These are phyloP conservation scores for Elongisporangium undulatum DNA, from an alignment of 352 stramenopile genomes.

Conservation along the genomic window DNA sequence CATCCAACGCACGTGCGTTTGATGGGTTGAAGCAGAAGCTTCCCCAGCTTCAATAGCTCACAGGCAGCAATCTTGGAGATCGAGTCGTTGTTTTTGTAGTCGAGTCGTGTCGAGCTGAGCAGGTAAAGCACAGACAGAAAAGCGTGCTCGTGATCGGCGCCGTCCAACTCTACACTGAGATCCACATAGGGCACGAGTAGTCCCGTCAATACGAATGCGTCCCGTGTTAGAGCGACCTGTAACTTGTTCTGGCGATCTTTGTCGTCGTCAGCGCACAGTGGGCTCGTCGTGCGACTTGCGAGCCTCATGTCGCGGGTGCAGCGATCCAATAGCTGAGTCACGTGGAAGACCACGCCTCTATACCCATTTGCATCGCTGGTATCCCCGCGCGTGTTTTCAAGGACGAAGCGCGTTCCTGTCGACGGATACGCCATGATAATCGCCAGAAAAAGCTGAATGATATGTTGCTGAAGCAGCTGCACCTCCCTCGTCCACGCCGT, in stretches of 20 bases:
- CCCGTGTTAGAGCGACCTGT: constrained; percentile 31
- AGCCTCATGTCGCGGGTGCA: constrained; percentile 56
- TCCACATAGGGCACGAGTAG: constrained; percentile 70
- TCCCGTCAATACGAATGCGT: constrained; percentile 53
- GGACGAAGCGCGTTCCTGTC: constrained; percentile 57
- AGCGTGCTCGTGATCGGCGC: constrained; percentile 43
- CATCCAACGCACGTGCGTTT: neutral
- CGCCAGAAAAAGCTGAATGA: constrained; percentile 54
- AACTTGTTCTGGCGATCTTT: constrained; percentile 6
- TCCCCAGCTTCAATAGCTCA: neutral
- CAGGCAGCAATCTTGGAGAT: constrained; percentile 34
- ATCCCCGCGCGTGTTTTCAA: constrained; percentile 59
- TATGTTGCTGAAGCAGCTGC: constrained; percentile 41
- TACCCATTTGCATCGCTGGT: constrained; percentile 41
- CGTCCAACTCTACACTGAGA: constrained; percentile 41
- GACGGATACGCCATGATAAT: constrained; percentile 55
- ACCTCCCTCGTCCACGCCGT: constrained; percentile 11
- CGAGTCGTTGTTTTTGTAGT: constrained; percentile 31
- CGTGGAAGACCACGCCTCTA: constrained; percentile 57
- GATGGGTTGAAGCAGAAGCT: neutral
- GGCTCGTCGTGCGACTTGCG: constrained; percentile 5
- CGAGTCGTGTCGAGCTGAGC: constrained; percentile 29
- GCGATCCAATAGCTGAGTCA: constrained; percentile 49
- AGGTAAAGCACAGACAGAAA: constrained; percentile 56
- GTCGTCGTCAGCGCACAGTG: constrained; percentile 12